Evolutionary conservation across 345 rosid species (phyloP), one percentile per base, ranked within the genome.

Genomic region (Abelmoschus esculentus): DNA sequence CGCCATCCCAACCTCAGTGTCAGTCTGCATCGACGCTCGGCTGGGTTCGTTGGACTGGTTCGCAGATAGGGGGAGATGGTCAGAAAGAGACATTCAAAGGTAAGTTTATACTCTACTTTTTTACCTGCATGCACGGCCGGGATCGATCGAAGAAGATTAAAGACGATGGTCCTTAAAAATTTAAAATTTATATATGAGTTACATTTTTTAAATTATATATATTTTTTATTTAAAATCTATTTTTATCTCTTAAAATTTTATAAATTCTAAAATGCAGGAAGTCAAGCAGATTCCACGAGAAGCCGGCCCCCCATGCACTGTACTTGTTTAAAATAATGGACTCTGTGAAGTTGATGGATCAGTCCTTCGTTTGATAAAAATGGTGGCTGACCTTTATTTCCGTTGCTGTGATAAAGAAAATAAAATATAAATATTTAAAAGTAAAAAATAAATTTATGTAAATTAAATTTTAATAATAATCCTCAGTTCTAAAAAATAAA

Each of bases 11-110:
- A 49, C 5, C 54, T 49, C 54, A 49, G 15, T 49, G 28, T 66
- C 63, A 22, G 63, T 74, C 75, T 66, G 44, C 46, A 50, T 65
- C 38, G 19, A 17, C 46, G 74, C 78, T 70, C 69, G 36, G 76
- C 78, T 78, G 76, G 31, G 70, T 50, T 78, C 49, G 47, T 7
- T 74, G 75, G 66, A 60, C 49, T 18, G 59, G 57, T 22, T 22
- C 26, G 26, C 26, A 22, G 26, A 22, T 22, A 22, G 12, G 29
- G 29, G 42, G 10, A 8, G 4, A 18, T 53, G 29, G 15, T 29
- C 29, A n/a, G 75, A 60, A 70, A 67, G 71, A 15, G 77, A 77
- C 72, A 56, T 31, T 11, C 29, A 54, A 13, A 54, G 47, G 5
- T 32, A 32, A 0, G 36, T 32, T 34, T 5, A 5, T 34, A 34